Base-by-base conservation (phyloP, 2,329 filamentous ascomycete species). In the Apiospora marii region DNA sequence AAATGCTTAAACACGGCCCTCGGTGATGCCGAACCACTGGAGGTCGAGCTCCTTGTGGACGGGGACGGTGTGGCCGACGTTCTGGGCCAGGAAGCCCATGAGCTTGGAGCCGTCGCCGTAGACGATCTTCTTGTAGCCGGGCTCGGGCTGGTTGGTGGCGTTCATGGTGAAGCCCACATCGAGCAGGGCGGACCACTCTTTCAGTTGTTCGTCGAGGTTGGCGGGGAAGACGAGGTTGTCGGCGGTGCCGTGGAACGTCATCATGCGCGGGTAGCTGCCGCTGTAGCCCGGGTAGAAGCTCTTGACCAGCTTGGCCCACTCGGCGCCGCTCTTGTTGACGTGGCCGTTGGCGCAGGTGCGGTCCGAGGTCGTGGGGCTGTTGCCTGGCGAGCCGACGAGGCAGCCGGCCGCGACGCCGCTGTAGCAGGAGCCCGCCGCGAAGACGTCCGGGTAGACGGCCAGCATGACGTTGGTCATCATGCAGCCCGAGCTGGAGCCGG, bases 391-490 rank as follows among this genome's bases (percentile, higher is more conserved):
- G 22, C 70, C 70, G 24, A 70, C 68, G 71, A 86, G 84, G 75
- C 85, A 87, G 22, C 84, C 84, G 27, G 84, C 84, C 1, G 86
- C 83, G 0, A 86, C 84, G 67, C 85, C 85, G 10, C 84, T 76
- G 68, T 85, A 87, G 48, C 82, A 80, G 14, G 84, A 83, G 1
- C 83, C 84, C 14, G 84, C 85, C 4, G 80, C 80, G 78, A 86
- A 86, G 30, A 87, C 75, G 27, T 86, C 84, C 0, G 85, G 86
- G 74, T 87, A 87, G 16, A 82, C 83, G 7, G 83, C 85, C 14
- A 84, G 79, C 70, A 87, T 80, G 68, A 87, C 77, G 67, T 79
- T 72, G 19, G 77, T 78, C 77, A 69, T 72, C 67, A 70, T 64
- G 68, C 49, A 70, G 1, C 86, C 86, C 0, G 84, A 86, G 4